Evolutionary conservation across 2,329 filamentous ascomycete species (phyloP).

Genomic region (Fusarium pseudograminearum): DNA sequence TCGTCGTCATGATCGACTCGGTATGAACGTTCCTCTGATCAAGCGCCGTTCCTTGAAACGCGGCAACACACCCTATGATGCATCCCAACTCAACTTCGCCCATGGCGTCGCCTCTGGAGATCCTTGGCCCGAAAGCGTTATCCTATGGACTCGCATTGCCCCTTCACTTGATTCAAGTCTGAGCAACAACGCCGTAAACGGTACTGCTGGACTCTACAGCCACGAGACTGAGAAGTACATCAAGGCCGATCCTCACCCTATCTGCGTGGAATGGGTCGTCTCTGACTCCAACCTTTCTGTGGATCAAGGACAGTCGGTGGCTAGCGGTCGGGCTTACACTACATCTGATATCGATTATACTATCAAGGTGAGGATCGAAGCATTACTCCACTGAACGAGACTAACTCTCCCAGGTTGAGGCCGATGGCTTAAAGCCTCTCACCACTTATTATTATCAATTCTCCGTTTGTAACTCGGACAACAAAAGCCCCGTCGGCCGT

Average conservation of each 20-base stretch:
- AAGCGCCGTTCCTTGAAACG: constrained; percentile 37
- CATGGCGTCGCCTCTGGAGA: constrained; percentile 69
- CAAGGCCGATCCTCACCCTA: constrained; percentile 59
- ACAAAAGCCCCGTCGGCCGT: constrained; percentile 71
- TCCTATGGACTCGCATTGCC: constrained; percentile 63
- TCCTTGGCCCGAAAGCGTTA: constrained; percentile 69
- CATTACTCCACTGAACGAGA: fast-evolving
- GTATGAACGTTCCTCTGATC: constrained; percentile 67
- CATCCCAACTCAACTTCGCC: constrained; percentile 67
- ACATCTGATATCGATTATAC: constrained; percentile 82
- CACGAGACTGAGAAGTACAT: constrained; percentile 61
- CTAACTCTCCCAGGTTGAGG: constrained; percentile 66
- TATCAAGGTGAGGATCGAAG: constrained; percentile 65
- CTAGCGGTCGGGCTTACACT: constrained; percentile 72
- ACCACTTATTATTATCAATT: constrained; percentile 79
- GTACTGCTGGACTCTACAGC: constrained; percentile 58
- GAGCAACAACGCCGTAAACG: constrained; percentile 52
- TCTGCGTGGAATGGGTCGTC: constrained; percentile 76
- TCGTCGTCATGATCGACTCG: constrained; percentile 70
- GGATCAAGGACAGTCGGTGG: constrained; percentile 56
- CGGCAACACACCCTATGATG: constrained; percentile 5
- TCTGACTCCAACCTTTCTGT: constrained; percentile 55
- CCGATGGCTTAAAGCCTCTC: constrained; percentile 69
- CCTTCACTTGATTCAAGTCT: constrained; percentile 59
- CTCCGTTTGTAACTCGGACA: constrained; percentile 72